Evolutionary conservation across 2,329 filamentous ascomycete species (phyloP).

Genomic region (Paraphoma chrysanthemicola): DNA sequence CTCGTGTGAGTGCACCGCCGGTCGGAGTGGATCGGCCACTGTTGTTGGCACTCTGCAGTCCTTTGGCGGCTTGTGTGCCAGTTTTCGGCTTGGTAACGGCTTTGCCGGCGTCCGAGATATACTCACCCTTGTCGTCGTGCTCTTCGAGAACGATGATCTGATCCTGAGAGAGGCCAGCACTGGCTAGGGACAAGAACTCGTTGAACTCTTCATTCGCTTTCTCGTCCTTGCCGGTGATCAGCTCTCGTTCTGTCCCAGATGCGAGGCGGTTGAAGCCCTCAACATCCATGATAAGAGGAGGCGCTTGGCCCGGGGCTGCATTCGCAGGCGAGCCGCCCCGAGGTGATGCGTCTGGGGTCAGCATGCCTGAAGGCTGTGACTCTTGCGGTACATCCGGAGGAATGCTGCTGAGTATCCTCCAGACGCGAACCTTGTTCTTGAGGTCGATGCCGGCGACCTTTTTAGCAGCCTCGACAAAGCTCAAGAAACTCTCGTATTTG

Average conservation of each 20-base stretch:
- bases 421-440: conserved; percentile 77
- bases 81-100: conserved; percentile 53
- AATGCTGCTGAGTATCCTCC: conserved; percentile 65
- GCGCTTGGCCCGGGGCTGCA: conserved; percentile 44
- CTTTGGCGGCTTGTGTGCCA: conserved; percentile 43
- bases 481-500: conserved; percentile 71
- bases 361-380: conserved; percentile 46
- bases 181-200: conserved; percentile 70
- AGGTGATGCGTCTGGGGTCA: conserved; percentile 55
- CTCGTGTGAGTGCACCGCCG: conserved; percentile 70
- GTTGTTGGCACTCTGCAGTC: conserved; percentile 49
- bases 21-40: conserved; percentile 76
- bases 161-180: conserved; percentile 73
- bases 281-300: conserved; percentile 66
- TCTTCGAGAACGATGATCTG: conserved; percentile 87
- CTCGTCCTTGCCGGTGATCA: conserved; percentile 70
- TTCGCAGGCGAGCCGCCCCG: conserved; percentile 51
- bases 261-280: conserved; percentile 68
- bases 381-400: conserved; percentile 42
- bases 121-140: conserved; percentile 61
- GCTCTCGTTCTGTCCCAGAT: conserved; percentile 68
- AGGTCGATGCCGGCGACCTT: conserved; percentile 69
- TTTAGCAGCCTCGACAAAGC: conserved; percentile 81
- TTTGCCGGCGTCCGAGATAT: conserved; percentile 58
- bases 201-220: conserved; percentile 80